Base-by-base conservation (phyloP, 306 rosid genomes). In the Senna tora region DNA sequence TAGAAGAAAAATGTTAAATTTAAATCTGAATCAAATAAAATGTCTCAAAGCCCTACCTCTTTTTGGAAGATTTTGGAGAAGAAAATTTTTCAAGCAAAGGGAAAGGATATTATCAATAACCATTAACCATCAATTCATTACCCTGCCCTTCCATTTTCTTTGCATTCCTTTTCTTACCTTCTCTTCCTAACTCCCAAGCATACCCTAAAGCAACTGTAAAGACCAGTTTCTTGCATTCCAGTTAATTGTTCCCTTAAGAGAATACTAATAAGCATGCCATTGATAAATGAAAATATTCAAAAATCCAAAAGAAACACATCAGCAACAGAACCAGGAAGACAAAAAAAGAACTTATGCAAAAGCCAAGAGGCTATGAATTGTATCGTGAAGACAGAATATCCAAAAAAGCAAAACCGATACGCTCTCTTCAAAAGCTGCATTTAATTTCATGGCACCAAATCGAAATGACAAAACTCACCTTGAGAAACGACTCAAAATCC, bases 401-500 rank as follows among this genome's bases (percentile, higher is more conserved):
- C 8, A 10, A 70, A 71, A 71, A 76, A 42, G 57, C 36, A 57
- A 67, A 61, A 61, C 45, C 15, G 68, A 68, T 73, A 63, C 49
- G 42, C 33, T 19, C 72, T 13, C 45, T 9, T 74, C 6, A 69
- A 65, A 74, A 50, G 71, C 14, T 32, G 73, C 81, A 30, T 46
- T 22, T 53, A 47, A 79, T 72, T 28, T 55, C 11, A 59, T 17
- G 34, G 42, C n/a, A 72, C 3, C 49, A 67, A 76, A 76, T 76
- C 63, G 45, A 75, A 33, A 53, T 3, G 19, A 53, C 6, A 65
- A 47, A 53, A 68, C 90, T 21, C 28, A 90, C 98, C 90, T 84
- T 87, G 69, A 93, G 97, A 81, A 93, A 93, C 74, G 87, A 80
- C 78, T 93, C 98, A 75, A 90, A 93, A 82, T 90, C 97, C 22